phyloP scores from a whole-genome alignment of 2,329 filamentous ascomycete species.

The Penicillium sp. region DNA sequence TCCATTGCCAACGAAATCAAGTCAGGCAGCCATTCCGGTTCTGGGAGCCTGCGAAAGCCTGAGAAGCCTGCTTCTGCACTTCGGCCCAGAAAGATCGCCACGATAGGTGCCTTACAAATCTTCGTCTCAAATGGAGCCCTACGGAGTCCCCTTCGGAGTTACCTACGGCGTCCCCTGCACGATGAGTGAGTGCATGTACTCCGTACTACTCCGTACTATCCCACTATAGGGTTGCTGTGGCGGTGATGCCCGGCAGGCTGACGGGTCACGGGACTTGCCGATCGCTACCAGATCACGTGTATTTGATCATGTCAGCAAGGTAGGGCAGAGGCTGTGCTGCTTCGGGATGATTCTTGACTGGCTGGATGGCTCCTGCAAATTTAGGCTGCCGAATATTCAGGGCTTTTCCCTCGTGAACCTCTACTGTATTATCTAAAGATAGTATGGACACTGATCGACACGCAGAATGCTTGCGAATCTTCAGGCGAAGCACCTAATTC shows the following conservation, averaged over 20 bases:
- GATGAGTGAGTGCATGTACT: neutral
- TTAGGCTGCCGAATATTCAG: constrained; percentile 10
- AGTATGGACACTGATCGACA: neutral
- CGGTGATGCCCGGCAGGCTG: constrained; percentile 4
- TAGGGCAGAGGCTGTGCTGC: constrained; percentile 3
- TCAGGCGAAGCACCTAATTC: constrained; percentile 6
- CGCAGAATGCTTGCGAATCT: constrained; percentile 12
- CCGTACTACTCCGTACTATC: neutral
- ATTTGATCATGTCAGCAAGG: neutral
- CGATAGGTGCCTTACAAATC: constrained; percentile 6
- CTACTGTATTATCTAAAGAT: neutral
- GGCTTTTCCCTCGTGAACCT: neutral
- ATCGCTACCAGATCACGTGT: neutral
- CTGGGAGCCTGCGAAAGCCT: neutral
- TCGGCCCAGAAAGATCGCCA: constrained; percentile 2
- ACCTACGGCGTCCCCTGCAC: constrained; percentile 1
- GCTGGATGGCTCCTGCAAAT: neutral
- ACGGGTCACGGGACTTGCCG: constrained; percentile 3
- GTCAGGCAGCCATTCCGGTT: constrained; percentile 8
- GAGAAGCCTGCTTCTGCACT: neutral
- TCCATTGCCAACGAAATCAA: neutral
- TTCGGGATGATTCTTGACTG: neutral
- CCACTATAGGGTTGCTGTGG: neutral
- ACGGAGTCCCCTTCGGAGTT: neutral
- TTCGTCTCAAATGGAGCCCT: neutral